phyloP scores from a whole-genome alignment of 108 stramenopile species.

The Nitzschia putrida region DNA sequence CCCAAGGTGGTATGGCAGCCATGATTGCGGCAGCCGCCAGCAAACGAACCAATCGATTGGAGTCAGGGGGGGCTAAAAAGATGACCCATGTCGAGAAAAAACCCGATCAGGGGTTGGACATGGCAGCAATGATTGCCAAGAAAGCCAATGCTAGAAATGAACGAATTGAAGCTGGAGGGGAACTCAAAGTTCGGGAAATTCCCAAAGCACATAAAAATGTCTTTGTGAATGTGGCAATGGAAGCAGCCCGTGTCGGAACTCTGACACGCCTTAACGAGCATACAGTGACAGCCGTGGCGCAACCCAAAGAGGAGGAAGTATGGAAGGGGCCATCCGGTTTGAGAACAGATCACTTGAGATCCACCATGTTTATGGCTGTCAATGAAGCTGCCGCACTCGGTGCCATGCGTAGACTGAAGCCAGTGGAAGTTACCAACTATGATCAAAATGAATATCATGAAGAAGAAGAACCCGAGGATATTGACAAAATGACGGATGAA shows the following conservation, averaged over 20 bases:
- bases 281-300: conserved; percentile 24
- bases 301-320: conserved; percentile 10
- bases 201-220: conserved; percentile 15
- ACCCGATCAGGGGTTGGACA: conserved; percentile 8
- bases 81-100: conserved; percentile 1
- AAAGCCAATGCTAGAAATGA: conserved; percentile 16
- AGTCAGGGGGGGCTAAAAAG: conserved; percentile 8
- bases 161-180: conserved; percentile 20
- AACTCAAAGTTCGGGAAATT: conserved; percentile 1
- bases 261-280: conserved; percentile 30
- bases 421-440: conserved; percentile 12
- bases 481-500: conserved; percentile 33
- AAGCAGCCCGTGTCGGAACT: conserved; percentile 32
- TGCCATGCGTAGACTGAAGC: conserved; percentile 8
- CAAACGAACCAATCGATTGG: conserved; percentile 20
- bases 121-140: conserved; percentile 22
- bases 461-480: conserved; percentile 12
- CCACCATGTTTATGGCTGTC: conserved; percentile 17
- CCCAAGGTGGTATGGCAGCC: conserved; percentile 32
- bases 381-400: conserved; percentile 39
- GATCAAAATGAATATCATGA: conserved; percentile 13
- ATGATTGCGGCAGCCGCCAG: conserved; percentile 30
- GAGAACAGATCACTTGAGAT: conserved; percentile 9
- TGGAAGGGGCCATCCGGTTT: conserved; percentile 22
- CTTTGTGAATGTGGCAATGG: conserved; percentile 23